Base-by-base conservation (phyloP, 352 stramenopile species). In the Phytophthora pistaciae region DNA sequence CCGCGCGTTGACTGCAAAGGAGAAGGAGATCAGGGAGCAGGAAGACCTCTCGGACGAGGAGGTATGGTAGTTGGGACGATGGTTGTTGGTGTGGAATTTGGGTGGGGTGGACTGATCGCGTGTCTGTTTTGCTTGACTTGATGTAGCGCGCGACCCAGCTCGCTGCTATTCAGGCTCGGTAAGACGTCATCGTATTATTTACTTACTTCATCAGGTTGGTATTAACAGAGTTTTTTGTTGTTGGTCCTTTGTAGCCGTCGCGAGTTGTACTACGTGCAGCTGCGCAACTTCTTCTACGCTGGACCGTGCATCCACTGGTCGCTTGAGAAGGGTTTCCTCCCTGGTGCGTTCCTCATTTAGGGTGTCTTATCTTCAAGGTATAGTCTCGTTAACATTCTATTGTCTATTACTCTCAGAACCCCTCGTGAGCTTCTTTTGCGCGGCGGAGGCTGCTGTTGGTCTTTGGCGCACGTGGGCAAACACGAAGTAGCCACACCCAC, bases 301-400 rank as follows among this genome's bases (percentile, higher is more conserved):
- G 85, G 87, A 4, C 87, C 85, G 49, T 95, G 89, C 68, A 72
- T 96, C 14, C 89, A 96, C 69, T 96, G 89, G 89, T 96, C 85
- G 56, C 67, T 89, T 7, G 75, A 94, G 57, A 83, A 84, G 5
- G 84, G 86, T 6, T 78, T 91, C 42, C 80, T 96, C 23, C 82
- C 85, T 73, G 82, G 88, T 92, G 68, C 58, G 68, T 23, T 21
- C n/a, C n/a, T n/a, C n/a, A n/a, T n/a, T n/a, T n/a, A n/a, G n/a
- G n/a, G n/a, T n/a, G n/a, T n/a, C n/a, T n/a, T n/a, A n/a, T n/a
- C n/a, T n/a, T n/a, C n/a, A n/a, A n/a, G n/a, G n/a, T n/a, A n/a
- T n/a, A n/a, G n/a, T n/a, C n/a, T n/a, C n/a, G n/a, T n/a, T n/a
- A n/a, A n/a, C n/a, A n/a, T n/a, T n/a, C n/a, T n/a, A 33, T 44